These are phyloP conservation scores for Fulvia fulva DNA, from an alignment of 2,329 filamentous ascomycete genomes.

Conservation along the genomic window DNA sequence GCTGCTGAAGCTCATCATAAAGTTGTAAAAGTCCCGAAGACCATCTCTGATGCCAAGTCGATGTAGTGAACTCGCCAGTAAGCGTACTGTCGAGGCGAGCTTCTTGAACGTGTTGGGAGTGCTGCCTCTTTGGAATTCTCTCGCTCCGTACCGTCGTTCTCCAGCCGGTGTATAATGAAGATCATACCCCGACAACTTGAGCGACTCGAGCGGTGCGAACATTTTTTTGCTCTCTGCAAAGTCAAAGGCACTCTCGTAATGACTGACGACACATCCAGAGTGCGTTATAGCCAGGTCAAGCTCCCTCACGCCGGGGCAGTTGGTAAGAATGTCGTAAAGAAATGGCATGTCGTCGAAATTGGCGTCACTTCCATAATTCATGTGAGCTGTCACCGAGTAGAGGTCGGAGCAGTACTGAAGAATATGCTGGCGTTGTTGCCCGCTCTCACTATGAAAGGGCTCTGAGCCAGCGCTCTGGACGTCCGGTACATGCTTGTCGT, in stretches of 20 bases:
- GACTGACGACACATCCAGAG: neutral
- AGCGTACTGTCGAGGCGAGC: neutral
- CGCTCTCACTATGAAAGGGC: neutral
- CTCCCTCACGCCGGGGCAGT: neutral
- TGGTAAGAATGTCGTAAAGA: neutral
- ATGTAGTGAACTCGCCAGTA: neutral
- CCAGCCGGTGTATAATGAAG: neutral
- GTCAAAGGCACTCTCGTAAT: neutral
- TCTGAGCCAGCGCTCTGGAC: neutral
- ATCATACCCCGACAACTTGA: neutral
- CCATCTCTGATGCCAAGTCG: neutral
- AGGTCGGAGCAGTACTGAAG: neutral
- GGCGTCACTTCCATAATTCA: neutral
- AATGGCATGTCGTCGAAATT: conserved; percentile 1
- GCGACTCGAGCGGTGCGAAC: neutral
- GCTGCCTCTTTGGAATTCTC: neutral
- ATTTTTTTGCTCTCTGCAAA: neutral
- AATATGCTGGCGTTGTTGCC: neutral
- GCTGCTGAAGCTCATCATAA: neutral
- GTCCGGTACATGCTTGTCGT: neutral
- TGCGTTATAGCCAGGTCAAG: neutral
- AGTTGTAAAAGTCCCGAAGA: neutral
- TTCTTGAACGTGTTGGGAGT: neutral
- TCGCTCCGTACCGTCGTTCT: neutral
- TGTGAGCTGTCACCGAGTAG: neutral